Conservation (phyloP, 2,329 filamentous ascomycete genomes). For the Setomelanomma holmii region DNA sequence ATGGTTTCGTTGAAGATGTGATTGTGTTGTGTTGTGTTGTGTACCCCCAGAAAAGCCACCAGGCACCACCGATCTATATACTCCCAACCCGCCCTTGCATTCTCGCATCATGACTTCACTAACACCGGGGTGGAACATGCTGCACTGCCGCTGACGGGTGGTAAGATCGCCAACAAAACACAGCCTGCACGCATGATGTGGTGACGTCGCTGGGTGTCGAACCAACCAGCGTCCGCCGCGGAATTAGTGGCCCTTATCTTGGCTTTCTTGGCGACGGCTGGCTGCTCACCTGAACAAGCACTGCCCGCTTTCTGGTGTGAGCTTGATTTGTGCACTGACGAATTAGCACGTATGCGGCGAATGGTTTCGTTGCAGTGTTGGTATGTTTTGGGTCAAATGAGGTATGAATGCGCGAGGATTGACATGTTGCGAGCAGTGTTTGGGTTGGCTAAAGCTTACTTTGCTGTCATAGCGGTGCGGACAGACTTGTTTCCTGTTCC, state of each 20-base stretch:
- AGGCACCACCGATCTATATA: background rate
- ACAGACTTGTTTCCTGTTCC: background rate
- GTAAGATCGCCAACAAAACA: constrained; percentile 22
- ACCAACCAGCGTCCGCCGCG: constrained; percentile 16
- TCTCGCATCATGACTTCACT: constrained; percentile 6
- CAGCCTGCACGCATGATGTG: constrained; percentile 19
- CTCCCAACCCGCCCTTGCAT: background rate
- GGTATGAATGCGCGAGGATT: background rate
- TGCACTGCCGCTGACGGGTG: constrained; percentile 14
- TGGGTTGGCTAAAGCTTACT: too few species aligned
- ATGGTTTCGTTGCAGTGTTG: background rate
- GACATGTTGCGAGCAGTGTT: background rate
- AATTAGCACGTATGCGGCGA: background rate
- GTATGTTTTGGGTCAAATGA: background rate
- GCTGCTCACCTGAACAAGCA: constrained; percentile 11
- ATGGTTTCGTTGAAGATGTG: background rate
- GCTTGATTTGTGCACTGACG: background rate
- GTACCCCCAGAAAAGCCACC: background rate
- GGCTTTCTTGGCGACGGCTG: constrained; percentile 16
- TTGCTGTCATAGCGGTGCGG: background rate
- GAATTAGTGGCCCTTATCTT: constrained; percentile 24
- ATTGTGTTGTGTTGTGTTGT: background rate
- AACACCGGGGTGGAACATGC: constrained; percentile 3
- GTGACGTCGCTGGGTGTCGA: constrained; percentile 14
- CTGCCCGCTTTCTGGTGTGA: background rate